These are phyloP conservation scores for Fusarium sp. DNA, from an alignment of 2,329 filamentous ascomycete genomes.

Conservation along the genomic window DNA sequence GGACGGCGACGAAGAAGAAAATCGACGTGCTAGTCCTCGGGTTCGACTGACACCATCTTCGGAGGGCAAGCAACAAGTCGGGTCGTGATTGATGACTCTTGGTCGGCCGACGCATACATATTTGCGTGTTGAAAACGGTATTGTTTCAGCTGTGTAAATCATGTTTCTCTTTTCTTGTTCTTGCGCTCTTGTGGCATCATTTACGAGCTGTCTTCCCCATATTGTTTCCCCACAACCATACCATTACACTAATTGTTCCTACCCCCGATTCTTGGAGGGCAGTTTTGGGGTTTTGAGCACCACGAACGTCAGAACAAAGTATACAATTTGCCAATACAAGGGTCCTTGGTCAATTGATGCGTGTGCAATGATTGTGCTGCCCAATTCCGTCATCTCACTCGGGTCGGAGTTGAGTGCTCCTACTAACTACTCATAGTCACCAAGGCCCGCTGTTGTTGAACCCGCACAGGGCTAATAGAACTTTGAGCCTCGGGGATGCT, in stretches of 20 bases:
- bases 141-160: not conserved
- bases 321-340: conserved; percentile 1
- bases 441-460: no score
- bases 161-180: conserved; percentile 8
- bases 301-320: not conserved
- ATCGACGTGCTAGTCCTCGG: conserved; percentile 51
- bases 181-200: not conserved
- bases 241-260: not conserved
- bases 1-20: conserved; percentile 66
- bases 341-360: not conserved
- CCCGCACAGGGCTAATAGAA: no score
- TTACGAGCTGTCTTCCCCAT: not conserved
- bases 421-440: not conserved
- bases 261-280: not conserved
- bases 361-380: conserved; percentile 32
- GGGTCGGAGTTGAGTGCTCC: not conserved
- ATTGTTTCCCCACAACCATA: not conserved
- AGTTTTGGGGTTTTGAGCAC: not conserved
- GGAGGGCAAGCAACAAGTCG: conserved; percentile 9
- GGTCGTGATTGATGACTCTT: not conserved
- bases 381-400: conserved; percentile 31
- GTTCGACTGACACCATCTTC: conserved; percentile 42
- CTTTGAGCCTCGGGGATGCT: no score
- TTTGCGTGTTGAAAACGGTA: not conserved
- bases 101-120: not conserved